Percentiles rank a stretch among this genome's conserved stretches.
phyloP scores from a whole-genome alignment of 495 filamentous ascomycete genomes.

The Durotheca rogersii region DNA sequence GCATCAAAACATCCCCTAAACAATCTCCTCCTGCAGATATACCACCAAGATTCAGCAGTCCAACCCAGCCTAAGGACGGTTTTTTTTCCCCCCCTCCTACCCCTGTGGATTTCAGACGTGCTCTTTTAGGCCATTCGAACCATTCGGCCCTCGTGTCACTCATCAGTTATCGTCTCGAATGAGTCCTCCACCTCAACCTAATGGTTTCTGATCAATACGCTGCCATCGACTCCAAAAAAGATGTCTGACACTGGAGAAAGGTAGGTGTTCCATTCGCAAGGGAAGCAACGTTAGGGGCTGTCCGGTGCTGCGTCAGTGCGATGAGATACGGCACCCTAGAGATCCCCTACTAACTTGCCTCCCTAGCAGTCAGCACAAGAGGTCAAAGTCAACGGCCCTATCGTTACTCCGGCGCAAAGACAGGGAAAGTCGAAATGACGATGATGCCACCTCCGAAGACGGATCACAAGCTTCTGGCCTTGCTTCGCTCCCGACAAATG shows the following conservation, averaged over 20 bases:
- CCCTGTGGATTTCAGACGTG: slow-evolving; percentile 6
- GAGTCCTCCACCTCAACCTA: slow-evolving; percentile 4
- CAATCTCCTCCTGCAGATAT: not conserved
- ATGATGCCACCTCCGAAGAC: slow-evolving; percentile 44
- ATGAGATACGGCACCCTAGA: slow-evolving; percentile 1
- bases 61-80: no score
- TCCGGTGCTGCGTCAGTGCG: not conserved
- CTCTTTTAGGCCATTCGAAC: slow-evolving; percentile 7
- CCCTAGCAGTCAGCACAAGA: slow-evolving; percentile 47
- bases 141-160: slow-evolving; percentile 1
- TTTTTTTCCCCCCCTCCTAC: no score
- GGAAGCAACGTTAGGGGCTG: no score
- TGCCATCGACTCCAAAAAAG: slow-evolving; percentile 15
- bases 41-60: not conserved
- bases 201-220: slow-evolving; percentile 7
- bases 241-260: slow-evolving; percentile 50
- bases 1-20: not conserved
- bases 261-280: slow-evolving; percentile 37
- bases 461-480: slow-evolving; percentile 37
- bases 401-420: slow-evolving; percentile 50
- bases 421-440: slow-evolving; percentile 45
- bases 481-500: slow-evolving; percentile 36
- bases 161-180: no score
- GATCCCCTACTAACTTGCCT: slow-evolving; percentile 21
- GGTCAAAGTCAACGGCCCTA: slow-evolving; percentile 53